Evolutionary conservation across 2,329 filamentous ascomycete genomes (phyloP).

Genomic region (Beauveria brongniartii): DNA sequence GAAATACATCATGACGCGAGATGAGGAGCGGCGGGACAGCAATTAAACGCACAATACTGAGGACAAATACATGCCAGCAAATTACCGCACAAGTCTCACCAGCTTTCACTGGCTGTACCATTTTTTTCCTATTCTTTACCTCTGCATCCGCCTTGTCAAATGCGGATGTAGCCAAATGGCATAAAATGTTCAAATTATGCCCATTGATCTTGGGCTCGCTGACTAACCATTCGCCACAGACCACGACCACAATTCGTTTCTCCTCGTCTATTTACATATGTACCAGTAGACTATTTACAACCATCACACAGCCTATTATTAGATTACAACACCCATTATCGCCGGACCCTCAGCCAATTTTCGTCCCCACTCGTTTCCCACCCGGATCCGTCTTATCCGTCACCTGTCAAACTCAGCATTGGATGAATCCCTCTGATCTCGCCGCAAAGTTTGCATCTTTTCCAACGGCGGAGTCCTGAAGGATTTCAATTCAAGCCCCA

Average conservation of each 20-base stretch:
- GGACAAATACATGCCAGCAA: too few relatives aligned
- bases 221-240: neutral
- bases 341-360: too few relatives aligned
- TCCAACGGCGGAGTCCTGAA: too few relatives aligned
- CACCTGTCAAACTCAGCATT: too few relatives aligned
- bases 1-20: neutral
- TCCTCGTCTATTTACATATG: too few relatives aligned
- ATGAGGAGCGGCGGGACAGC: neutral
- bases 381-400: too few relatives aligned
- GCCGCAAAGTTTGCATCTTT: conserved; percentile 1
- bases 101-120: neutral
- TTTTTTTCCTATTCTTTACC: neutral
- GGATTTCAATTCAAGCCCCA: neutral
- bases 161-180: neutral
- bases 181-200: conserved; percentile 8
- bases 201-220: neutral
- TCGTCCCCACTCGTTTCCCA: too few relatives aligned
- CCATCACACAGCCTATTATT: neutral
- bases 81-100: too few relatives aligned
- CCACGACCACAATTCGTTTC: too few relatives aligned
- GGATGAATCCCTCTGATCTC: neutral
- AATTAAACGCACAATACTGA: too few relatives aligned
- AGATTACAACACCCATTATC: too few relatives aligned
- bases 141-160: neutral
- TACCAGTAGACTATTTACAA: too few relatives aligned